Evolutionary conservation across 495 filamentous ascomycete species (phyloP).

Genomic region (Neurospora sublineolata): DNA sequence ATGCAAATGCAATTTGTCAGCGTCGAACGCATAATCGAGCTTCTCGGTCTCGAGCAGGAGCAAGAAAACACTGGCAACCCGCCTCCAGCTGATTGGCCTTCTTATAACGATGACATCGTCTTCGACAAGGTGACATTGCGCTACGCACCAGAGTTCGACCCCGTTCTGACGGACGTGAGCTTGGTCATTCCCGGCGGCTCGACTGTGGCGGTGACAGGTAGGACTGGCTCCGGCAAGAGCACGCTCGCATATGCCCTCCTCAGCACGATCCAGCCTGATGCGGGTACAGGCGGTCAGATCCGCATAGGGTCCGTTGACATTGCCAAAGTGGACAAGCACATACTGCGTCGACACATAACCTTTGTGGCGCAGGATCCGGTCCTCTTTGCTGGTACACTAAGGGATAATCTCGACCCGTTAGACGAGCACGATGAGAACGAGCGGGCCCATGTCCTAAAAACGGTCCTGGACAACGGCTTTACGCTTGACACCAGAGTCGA

Average conservation of each 20-base stretch:
- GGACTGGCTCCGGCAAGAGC: conserved; percentile 54
- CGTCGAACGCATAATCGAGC: conserved; percentile 70
- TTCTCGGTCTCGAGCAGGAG: conserved; percentile 65
- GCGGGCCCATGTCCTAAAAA: conserved; percentile 32
- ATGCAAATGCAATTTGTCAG: conserved; percentile 86
- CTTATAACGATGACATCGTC: conserved; percentile 52
- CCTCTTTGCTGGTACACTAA: conserved; percentile 44
- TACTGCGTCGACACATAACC: conserved; percentile 43
- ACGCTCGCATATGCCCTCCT: conserved; percentile 48
- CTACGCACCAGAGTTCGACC: conserved; percentile 65
- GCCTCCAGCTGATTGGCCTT: conserved; percentile 60
- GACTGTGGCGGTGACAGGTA: conserved; percentile 54
- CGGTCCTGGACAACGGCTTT: conserved; percentile 30
- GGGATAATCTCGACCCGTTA: conserved; percentile 45
- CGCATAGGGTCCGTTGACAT: conserved; percentile 45
- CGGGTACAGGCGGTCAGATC: conserved; percentile 39
- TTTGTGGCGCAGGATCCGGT: conserved; percentile 54
- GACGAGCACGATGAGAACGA: conserved; percentile 35
- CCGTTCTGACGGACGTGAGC: conserved; percentile 50
- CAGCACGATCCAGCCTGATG: conserved; percentile 35
- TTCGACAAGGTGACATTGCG: conserved; percentile 67
- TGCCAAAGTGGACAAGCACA: conserved; percentile 38
- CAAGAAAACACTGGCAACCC: conserved; percentile 50
- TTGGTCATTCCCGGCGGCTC: conserved; percentile 63
- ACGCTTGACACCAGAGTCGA: conserved; percentile 37